Percentiles rank a stretch among this genome's conserved stretches.
These are phyloP conservation scores for Lasiosphaeria ovina DNA, from an alignment of 495 filamentous ascomycete genomes.

Conservation along the genomic window DNA sequence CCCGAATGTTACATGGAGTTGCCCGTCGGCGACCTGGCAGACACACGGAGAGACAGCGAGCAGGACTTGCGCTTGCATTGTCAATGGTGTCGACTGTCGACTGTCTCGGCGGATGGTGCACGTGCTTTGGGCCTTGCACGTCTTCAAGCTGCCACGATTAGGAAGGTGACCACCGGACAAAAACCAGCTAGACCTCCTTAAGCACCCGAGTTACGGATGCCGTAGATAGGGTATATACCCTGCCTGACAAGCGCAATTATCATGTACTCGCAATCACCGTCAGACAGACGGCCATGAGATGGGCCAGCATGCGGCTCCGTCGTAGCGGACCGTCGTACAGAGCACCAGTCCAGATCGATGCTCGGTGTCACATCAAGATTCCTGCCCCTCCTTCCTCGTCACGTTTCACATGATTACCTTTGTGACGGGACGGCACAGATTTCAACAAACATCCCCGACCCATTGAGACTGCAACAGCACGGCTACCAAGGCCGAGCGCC, in stretches of 20 bases:
- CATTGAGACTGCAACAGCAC: not conserved
- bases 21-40: not conserved
- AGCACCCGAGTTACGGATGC: no score
- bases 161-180: no score
- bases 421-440: conserved; percentile 3
- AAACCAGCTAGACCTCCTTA: no score
- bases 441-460: not conserved
- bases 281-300: not conserved
- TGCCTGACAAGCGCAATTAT: not conserved
- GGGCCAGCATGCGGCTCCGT: conserved; percentile 3
- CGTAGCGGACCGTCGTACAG: conserved; percentile 1
- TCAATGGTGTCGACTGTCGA: no score
- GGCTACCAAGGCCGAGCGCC: not conserved
- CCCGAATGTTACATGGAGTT: not conserved
- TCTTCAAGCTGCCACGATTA: no score
- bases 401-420: conserved; percentile 16
- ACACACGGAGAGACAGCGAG: not conserved
- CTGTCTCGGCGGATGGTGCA: no score
- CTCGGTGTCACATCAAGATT: conserved; percentile 10
- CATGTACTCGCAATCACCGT: not conserved
- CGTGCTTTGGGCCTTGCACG: no score
- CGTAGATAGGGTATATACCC: no score
- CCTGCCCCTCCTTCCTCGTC: not conserved
- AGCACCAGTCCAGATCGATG: conserved; percentile 6
- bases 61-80: no score